Evolutionary conservation across 148 eudicot genomes (phyloP), one percentile per base, ranked within the genome.

Genomic region (Euryodendron excelsum): DNA sequence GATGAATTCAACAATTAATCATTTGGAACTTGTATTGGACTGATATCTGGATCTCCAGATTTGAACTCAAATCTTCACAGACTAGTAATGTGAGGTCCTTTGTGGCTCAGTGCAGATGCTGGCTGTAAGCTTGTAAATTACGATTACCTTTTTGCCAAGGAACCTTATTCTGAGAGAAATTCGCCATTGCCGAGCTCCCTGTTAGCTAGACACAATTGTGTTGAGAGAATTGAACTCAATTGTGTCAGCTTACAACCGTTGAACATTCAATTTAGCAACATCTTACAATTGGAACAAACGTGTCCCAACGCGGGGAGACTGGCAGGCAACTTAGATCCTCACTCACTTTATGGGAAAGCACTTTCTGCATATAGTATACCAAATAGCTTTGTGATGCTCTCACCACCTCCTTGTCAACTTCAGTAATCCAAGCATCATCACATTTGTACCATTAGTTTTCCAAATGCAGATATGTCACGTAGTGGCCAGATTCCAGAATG

Each of bases 361-460:
- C 78, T 56, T 90, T 90, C 76, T 90, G 91, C 72, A 85, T 86
- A 74, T 88, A 90, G 68, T 80, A 88, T 27, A 90, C 52, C 90
- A 90, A 72, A 73, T 90, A 90, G 79, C 93, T 88, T 67, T 90
- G 91, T 23, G 90, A 86, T 27, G 91, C 87, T 82, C 93, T 88
- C 28, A 91, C 95, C 20, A 82, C 87, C 33, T 80, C 87, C 76
- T 89, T 89, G 56, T 91, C 90, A 50, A 91, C 93, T 81, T 88
- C 90, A 67, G 85, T 77, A 48, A 89, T 82, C 95, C 95, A 89
- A 15, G 95, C 92, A 74, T 91, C 93, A 53, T 89, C 94, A 75
- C 95, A 91, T 75, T 88, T 91, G 80, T 89, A 91, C 92, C 92
- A 91, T 71, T 88, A 91, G 59, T 88, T 80, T 28, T 83, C 79